Percentiles rank a stretch among this genome's conserved stretches.
These are phyloP conservation scores for Sporothrix schenckii DNA, from an alignment of 2,329 filamentous ascomycete species.

Conservation along the genomic window DNA sequence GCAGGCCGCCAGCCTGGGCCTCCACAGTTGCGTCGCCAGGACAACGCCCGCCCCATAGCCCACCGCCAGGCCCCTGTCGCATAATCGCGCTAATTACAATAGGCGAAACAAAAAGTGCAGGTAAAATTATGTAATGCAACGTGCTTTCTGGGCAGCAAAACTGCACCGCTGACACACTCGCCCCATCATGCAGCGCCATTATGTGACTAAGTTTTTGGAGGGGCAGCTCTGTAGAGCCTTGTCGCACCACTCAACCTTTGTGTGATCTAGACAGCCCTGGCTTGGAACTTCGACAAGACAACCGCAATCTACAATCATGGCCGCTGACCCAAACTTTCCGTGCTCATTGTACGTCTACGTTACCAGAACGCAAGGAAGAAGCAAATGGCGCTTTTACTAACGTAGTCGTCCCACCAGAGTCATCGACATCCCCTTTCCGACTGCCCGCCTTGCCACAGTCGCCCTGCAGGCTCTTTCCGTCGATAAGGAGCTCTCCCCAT, in stretches of 20 bases:
- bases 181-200: no score
- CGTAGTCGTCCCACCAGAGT: conserved; percentile 48
- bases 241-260: background rate
- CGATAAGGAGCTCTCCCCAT: conserved; percentile 83
- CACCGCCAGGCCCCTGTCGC: conserved; percentile 16
- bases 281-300: background rate
- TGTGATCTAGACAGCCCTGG: background rate
- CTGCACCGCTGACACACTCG: conserved; percentile 18
- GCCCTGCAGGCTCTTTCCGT: conserved; percentile 78
- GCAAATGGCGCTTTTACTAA: background rate
- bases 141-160: background rate
- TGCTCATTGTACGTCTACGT: conserved; percentile 62
- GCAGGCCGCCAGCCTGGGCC: conserved; percentile 14
- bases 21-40: conserved; percentile 30
- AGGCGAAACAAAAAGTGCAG: background rate
- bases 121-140: background rate
- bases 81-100: conserved; percentile 28
- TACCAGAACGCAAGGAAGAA: background rate
- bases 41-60: conserved; percentile 32
- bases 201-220: background rate
- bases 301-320: conserved; percentile 35
- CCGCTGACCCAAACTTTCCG: conserved; percentile 58
- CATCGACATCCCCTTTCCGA: conserved; percentile 80
- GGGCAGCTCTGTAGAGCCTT: background rate
- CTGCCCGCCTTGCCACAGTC: conserved; percentile 72